These are phyloP conservation scores for Rubroboletus pulcherrimus DNA, from an alignment of 768 basidiomycete species.

Conservation along the genomic window DNA sequence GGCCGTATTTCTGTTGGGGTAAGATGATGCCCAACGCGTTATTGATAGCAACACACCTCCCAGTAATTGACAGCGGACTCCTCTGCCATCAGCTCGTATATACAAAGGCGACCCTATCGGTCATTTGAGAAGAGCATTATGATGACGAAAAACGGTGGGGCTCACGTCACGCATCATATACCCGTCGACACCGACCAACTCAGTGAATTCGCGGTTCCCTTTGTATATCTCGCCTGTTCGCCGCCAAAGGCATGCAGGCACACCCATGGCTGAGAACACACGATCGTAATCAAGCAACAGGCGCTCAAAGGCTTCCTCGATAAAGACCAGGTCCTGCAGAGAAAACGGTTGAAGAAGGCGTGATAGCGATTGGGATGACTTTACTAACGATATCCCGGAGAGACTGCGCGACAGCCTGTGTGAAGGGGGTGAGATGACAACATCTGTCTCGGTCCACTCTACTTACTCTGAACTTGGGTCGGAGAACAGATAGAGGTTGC, in stretches of 20 bases:
- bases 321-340: constrained; percentile 84
- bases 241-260: constrained; percentile 95
- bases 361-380: neutral
- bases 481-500: constrained; percentile 79
- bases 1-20: constrained; percentile 80
- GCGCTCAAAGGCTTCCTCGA: constrained; percentile 97
- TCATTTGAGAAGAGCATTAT: neutral
- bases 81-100: constrained; percentile 98
- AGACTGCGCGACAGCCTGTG: constrained; percentile 75
- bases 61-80: constrained; percentile 96
- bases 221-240: constrained; percentile 99
- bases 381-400: constrained; percentile 68
- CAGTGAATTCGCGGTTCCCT: constrained; percentile 93
- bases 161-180: constrained; percentile 83
- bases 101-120: constrained; percentile 78
- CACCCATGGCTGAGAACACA: constrained; percentile 92
- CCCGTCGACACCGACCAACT: constrained; percentile 83
- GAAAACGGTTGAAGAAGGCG: neutral
- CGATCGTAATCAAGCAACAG: constrained; percentile 94
- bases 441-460: neutral
- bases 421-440: neutral
- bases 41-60: constrained; percentile 57
- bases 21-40: neutral
- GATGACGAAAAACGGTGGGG: neutral
- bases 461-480: constrained; percentile 80